phyloP scores from a whole-genome alignment of 192 early-diverging fungal genomes.

The Coemansia sp. region DNA sequence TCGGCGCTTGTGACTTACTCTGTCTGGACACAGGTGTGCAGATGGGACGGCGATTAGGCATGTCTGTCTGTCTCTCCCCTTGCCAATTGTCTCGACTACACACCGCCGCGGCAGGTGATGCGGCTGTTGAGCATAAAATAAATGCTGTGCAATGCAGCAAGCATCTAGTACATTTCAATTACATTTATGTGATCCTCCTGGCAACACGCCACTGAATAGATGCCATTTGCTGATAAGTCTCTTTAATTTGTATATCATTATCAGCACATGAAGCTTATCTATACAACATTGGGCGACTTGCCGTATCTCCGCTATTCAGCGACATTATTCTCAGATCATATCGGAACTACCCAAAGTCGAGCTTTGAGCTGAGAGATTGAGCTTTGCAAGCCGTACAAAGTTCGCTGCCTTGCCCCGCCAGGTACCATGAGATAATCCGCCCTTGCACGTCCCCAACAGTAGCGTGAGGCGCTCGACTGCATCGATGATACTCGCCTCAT shows the following conservation, averaged over 20 bases:
- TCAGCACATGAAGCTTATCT: background rate
- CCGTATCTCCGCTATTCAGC: background rate
- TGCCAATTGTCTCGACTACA: background rate
- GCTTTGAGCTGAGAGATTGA: background rate
- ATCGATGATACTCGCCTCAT: background rate
- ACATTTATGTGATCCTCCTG: background rate
- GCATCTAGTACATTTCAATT: background rate
- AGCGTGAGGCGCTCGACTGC: conserved; percentile 13
- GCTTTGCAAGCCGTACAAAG: conserved; percentile 19
- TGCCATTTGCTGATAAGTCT: background rate
- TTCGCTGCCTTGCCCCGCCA: conserved; percentile 31
- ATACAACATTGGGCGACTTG: background rate
- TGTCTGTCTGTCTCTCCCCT: background rate
- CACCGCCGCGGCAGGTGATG: background rate
- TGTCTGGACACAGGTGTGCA: background rate
- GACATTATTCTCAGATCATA: background rate
- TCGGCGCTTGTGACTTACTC: background rate
- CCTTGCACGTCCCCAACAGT: conserved; percentile 25
- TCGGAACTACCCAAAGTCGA: background rate
- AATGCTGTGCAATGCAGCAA: background rate
- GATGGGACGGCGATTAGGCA: conserved; percentile 4
- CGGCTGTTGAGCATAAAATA: background rate
- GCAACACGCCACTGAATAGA: background rate
- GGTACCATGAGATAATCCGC: conserved; percentile 25
- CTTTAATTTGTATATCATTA: background rate